phyloP scores from a whole-genome alignment of 257 asterid genomes.

The Ballota nigra region DNA sequence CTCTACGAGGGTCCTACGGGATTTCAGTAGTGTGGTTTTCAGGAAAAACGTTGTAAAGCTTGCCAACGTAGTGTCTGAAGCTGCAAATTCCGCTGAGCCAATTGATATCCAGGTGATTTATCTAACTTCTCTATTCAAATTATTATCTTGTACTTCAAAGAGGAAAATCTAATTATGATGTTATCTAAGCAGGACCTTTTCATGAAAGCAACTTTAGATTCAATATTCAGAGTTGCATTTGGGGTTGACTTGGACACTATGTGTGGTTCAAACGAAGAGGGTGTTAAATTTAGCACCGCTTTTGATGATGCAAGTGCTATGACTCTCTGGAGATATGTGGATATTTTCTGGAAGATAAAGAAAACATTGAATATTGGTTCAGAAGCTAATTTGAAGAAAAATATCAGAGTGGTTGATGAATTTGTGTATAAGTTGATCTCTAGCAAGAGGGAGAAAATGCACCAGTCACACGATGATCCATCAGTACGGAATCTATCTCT shows the following conservation, averaged over 20 bases:
- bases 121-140: neutral
- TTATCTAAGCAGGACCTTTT: slow-evolving; percentile 45
- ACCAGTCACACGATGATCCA: slow-evolving; percentile 26
- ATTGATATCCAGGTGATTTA: slow-evolving; percentile 65
- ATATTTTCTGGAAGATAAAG: slow-evolving; percentile 51
- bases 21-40: slow-evolving; percentile 60
- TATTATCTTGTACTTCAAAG: neutral
- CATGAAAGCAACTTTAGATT: slow-evolving; percentile 56
- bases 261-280: slow-evolving; percentile 61
- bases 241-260: slow-evolving; percentile 56
- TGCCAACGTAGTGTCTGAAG: slow-evolving; percentile 42
- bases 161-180: neutral
- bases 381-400: slow-evolving; percentile 47
- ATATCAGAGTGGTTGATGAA: slow-evolving; percentile 37
- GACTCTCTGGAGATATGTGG: slow-evolving; percentile 54
- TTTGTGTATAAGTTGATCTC: slow-evolving; percentile 52
- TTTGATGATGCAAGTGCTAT: slow-evolving; percentile 56
- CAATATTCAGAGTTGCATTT: slow-evolving; percentile 52
- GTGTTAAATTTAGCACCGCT: slow-evolving; percentile 40
- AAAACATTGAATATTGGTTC: slow-evolving; percentile 43
- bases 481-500: slow-evolving; percentile 31
- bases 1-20: slow-evolving; percentile 64
- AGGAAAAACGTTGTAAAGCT: slow-evolving; percentile 51
- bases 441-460: slow-evolving; percentile 40
- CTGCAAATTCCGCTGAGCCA: slow-evolving; percentile 32